Base-by-base conservation (phyloP, 1,139 yeast species). In the Protomyces pachydermus region DNA sequence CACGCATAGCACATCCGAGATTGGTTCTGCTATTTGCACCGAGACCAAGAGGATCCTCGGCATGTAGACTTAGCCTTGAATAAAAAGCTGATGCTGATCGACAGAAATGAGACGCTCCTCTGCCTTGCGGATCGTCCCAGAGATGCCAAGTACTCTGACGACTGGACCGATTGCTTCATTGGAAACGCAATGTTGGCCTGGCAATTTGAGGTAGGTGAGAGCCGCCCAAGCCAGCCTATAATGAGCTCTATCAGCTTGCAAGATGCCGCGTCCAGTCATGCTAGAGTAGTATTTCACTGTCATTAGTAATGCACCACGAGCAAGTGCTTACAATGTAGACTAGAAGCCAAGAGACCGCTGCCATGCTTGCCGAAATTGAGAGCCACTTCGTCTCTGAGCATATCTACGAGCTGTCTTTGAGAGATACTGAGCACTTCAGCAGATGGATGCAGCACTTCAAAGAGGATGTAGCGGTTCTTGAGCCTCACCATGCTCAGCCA, bases 91-190 rank as follows among this genome's bases (percentile, higher is more conserved):
- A 25, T 39, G 14, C 42, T 52, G 28, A 52, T 58, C 56, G 8
- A 52, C 12, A 8, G 55, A 68, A 10, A 66, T 65, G 18, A 63
- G 37, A 32, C 69, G 84, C 81, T 72, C 91, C 95, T 71, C 95
- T 82, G 70, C 70, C 72, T 90, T 90, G 72, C 86, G 87, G 54
- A 93, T 91, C 0, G 98, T 91, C 0, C 97, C 98, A 71, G 96
- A 86, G 0, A 89, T 85, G 67, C 88, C 86, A 1, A 82, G 76
- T 50, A 89, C 85, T 64, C 85, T 79, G 8, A 91, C 74, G 3
- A 87, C 80, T 3, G 78, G 77, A 42, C 74, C 73, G n/a, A 81
- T 83, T 37, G 80, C 84, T 1, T 90, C 71, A 35, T 77, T 75
- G 54, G 78, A 79, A 3, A 20, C 20, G 48, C 48, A 28, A 10